These are phyloP conservation scores for Suillus clintonianus DNA, from an alignment of 768 basidiomycete genomes.

Conservation along the genomic window DNA sequence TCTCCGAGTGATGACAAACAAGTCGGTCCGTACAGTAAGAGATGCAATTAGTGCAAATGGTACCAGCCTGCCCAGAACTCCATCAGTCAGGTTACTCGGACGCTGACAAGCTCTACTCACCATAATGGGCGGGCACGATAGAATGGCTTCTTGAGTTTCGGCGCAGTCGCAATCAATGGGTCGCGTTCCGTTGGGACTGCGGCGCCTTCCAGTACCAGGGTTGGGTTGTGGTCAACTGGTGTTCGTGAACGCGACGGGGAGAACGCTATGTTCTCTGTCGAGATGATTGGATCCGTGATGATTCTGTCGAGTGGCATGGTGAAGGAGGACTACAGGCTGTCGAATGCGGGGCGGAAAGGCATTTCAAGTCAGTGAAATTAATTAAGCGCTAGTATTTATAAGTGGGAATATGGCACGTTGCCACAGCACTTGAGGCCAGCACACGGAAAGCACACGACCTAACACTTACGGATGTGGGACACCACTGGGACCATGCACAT, in stretches of 20 bases:
- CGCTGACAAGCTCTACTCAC: constrained; percentile 22
- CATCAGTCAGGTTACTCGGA: neutral
- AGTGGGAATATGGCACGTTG: neutral
- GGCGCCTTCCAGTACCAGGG: constrained; percentile 1
- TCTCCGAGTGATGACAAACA: constrained; percentile 1
- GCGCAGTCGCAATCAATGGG: constrained; percentile 29
- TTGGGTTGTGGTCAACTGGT: constrained; percentile 21
- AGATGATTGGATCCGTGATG: constrained; percentile 35
- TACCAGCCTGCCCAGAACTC: constrained; percentile 52
- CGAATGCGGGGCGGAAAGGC: constrained; percentile 12
- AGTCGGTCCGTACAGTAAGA: constrained; percentile 54
- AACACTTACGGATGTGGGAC: neutral
- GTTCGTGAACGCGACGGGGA: constrained; percentile 20
- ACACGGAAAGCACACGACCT: neutral
- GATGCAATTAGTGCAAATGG: constrained; percentile 68
- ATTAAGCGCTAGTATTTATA: constrained; percentile 1
- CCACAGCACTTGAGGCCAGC: neutral
- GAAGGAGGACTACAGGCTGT: neutral
- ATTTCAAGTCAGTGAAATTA: neutral
- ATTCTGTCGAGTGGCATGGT: constrained; percentile 32
- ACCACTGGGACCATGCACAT: neutral
- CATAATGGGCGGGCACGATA: constrained; percentile 52
- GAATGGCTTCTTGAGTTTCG: constrained; percentile 43
- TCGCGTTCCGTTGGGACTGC: constrained; percentile 32
- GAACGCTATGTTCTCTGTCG: constrained; percentile 32